Percentiles rank a stretch among this genome's conserved stretches.
Evolutionary conservation across 139 green algal genomes (phyloP).

Genomic region (Picochlorum sp.): DNA sequence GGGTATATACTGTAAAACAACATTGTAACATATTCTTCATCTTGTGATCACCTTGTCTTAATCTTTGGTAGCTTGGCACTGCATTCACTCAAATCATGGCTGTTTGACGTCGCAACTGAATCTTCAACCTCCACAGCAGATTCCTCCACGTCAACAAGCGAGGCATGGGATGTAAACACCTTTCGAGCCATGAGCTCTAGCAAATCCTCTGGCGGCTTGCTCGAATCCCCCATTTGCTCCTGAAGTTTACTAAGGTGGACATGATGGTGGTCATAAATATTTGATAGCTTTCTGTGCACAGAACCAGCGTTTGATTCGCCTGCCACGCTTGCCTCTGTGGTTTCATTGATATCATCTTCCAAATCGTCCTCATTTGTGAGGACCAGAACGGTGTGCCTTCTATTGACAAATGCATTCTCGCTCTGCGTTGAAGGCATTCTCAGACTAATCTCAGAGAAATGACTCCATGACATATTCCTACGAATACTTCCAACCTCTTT

Average conservation of each 20-base stretch:
- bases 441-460: neutral
- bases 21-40: no score
- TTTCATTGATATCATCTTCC: conserved; percentile 8
- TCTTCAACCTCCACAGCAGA: neutral
- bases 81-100: conserved; percentile 3
- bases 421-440: neutral
- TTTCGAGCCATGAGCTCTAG: conserved; percentile 22
- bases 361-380: conserved; percentile 3
- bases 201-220: conserved; percentile 15
- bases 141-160: neutral
- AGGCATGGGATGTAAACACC: conserved; percentile 10
- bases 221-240: conserved; percentile 17
- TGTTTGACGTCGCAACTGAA: neutral
- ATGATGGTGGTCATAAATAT: conserved; percentile 15
- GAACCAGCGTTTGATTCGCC: neutral
- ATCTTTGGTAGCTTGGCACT: conserved; percentile 7
- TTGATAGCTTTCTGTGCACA: conserved; percentile 10
- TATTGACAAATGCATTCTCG: neutral
- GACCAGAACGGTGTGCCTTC: conserved; percentile 8
- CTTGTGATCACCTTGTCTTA: neutral
- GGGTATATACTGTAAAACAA: neutral
- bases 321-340: neutral
- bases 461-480: conserved; percentile 3
- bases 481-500: neutral
- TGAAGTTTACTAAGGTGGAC: conserved; percentile 12